phyloP scores from a whole-genome alignment of 2,329 filamentous ascomycete genomes.

The Leptographium radiaticola region DNA sequence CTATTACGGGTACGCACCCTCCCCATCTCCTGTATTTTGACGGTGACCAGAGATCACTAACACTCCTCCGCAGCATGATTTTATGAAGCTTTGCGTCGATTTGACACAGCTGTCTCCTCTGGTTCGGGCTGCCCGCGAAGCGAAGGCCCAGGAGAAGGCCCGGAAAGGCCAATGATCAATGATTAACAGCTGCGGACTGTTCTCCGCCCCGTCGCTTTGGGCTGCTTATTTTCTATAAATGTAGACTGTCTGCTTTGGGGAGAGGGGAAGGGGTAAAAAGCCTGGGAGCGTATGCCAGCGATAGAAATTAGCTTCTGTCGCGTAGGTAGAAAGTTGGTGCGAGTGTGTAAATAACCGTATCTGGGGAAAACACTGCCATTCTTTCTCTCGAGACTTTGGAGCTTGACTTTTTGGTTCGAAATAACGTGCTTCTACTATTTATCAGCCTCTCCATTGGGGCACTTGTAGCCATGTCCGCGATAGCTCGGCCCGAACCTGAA shows the following conservation, averaged over 20 bases:
- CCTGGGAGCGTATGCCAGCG: too few species aligned
- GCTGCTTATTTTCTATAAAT: not conserved
- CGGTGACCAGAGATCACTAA: conserved; percentile 2
- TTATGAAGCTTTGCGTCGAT: conserved; percentile 66
- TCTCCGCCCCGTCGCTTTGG: not conserved
- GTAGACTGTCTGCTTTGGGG: not conserved
- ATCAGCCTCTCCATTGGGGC: too few species aligned
- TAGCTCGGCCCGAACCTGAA: too few species aligned
- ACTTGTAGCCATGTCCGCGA: too few species aligned
- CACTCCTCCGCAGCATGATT: conserved; percentile 49
- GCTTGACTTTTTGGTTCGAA: too few species aligned
- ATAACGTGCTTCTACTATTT: too few species aligned
- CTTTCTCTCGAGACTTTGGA: too few species aligned
- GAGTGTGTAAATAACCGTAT: too few species aligned
- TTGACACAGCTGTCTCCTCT: conserved; percentile 70
- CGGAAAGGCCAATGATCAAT: conserved; percentile 46
- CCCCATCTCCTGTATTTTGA: not conserved
- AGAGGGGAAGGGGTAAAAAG: too few species aligned
- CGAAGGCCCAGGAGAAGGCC: conserved; percentile 73
- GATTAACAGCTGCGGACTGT: not conserved
- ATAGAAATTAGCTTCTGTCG: too few species aligned
- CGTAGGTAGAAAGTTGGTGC: too few species aligned
- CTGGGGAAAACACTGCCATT: too few species aligned
- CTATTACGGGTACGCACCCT: conserved; percentile 61
- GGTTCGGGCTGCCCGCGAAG: conserved; percentile 73